A percentile compares a stretch with the other conserved stretches of the same genome.
These are phyloP conservation scores for Colletotrichum siamense DNA, from an alignment of 2,329 filamentous ascomycete genomes.

Conservation along the genomic window DNA sequence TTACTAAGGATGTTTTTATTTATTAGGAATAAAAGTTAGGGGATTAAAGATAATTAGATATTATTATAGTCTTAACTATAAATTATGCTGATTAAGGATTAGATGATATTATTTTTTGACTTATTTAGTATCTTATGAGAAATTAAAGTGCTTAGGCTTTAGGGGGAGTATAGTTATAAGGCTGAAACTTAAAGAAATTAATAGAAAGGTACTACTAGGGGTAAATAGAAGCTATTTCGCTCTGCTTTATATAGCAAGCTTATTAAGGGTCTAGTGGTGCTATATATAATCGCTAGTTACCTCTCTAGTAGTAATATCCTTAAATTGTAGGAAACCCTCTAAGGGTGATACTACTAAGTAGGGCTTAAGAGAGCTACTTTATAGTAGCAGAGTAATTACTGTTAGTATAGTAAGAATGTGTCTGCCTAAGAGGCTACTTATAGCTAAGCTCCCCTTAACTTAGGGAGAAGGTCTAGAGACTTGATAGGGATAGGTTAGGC, in stretches of 20 bases:
- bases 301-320: not conserved
- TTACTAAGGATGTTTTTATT: conserved; percentile 42
- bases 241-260: not conserved
- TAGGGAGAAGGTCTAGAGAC: not conserved
- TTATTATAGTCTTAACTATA: conserved; percentile 22
- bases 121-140: too few species aligned
- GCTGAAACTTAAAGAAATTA: conserved; percentile 42
- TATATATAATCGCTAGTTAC: not conserved
- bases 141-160: too few species aligned
- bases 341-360: too few species aligned
- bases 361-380: too few species aligned
- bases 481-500: not conserved
- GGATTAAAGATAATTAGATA: not conserved
- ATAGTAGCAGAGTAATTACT: too few species aligned
- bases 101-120: too few species aligned
- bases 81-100: conserved; percentile 38
- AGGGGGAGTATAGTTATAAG: conserved; percentile 37
- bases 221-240: conserved; percentile 43
- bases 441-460: too few species aligned
- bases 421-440: too few species aligned
- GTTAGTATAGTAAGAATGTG: too few species aligned
- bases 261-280: too few species aligned
- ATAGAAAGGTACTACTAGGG: conserved; percentile 39
- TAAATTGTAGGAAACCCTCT: too few species aligned
- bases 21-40: conserved; percentile 13